phyloP scores from a whole-genome alignment of 768 basidiomycete species.

The Leucocoprinus leucothites region DNA sequence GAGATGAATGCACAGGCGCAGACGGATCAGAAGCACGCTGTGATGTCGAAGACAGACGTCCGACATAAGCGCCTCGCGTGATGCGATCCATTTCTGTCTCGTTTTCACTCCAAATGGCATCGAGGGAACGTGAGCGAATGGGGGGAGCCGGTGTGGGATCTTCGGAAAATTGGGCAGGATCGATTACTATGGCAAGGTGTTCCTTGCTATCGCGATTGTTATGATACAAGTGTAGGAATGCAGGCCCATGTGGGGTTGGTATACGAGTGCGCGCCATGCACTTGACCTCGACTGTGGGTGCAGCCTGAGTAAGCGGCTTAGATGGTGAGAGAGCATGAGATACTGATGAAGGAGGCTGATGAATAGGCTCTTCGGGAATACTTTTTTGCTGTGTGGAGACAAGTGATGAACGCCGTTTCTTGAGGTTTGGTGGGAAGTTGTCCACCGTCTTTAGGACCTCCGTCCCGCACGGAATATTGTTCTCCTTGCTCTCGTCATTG shows the following conservation, averaged over 20 bases:
- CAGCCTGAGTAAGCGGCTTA: conserved; percentile 29
- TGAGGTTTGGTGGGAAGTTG: conserved; percentile 35
- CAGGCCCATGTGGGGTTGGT: conserved; percentile 91
- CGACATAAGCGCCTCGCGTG: conserved; percentile 90
- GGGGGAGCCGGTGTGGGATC: conserved; percentile 42
- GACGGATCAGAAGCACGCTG: conserved; percentile 41
- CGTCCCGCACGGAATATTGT: conserved; percentile 35
- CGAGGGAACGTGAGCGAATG: conserved; percentile 80
- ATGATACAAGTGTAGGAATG: conserved; percentile 93
- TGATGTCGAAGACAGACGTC: conserved; percentile 63
- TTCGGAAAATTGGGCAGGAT: conserved; percentile 78
- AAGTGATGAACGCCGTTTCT: conserved; percentile 39
- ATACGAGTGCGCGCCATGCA: conserved; percentile 98
- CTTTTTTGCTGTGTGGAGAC: conserved; percentile 16
- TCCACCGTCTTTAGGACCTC: conserved; percentile 37
- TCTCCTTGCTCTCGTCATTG: conserved; percentile 48
- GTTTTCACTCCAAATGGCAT: conserved; percentile 75
- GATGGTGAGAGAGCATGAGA: conserved; percentile 17
- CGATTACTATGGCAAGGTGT: conserved; percentile 93
- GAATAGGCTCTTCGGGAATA: conserved; percentile 19
- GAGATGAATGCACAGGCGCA: conserved; percentile 15
- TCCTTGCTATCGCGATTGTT: conserved; percentile 92
- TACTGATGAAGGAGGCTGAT: conserved; percentile 20
- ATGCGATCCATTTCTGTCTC: conserved; percentile 96
- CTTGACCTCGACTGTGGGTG: conserved; percentile 49